A percentile compares a stretch with the other conserved stretches of the same genome.
phyloP scores from a whole-genome alignment of 352 stramenopile species.

The Pseudoperonospora humuli region DNA sequence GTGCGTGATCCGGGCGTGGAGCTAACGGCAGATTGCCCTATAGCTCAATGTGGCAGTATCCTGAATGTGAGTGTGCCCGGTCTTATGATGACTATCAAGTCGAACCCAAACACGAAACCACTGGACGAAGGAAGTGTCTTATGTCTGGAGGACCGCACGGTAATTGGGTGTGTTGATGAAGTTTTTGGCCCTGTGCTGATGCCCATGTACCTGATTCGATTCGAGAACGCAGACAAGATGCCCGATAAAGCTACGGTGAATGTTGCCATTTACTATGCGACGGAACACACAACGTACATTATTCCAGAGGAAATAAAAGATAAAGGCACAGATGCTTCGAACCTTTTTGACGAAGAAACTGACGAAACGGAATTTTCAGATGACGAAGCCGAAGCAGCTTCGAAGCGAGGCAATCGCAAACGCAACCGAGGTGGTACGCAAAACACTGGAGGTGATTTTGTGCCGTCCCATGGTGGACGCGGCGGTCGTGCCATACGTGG shows the following conservation, averaged over 20 bases:
- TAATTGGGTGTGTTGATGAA: conserved; percentile 78
- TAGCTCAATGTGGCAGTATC: conserved; percentile 56
- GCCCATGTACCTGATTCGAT: conserved; percentile 85
- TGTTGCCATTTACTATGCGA: conserved; percentile 56
- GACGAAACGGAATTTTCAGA: conserved; percentile 76
- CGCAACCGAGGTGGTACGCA: conserved; percentile 35
- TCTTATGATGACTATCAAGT: conserved; percentile 79
- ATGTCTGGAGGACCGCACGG: conserved; percentile 66
- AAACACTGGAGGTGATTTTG: conserved; percentile 3
- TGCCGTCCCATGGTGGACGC: conserved; percentile 6
- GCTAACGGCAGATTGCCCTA: conserved; percentile 60
- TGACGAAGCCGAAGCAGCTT: conserved; percentile 67
- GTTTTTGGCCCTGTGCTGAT: conserved; percentile 79
- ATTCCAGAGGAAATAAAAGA: conserved; percentile 63
- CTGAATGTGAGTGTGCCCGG: conserved; percentile 53
- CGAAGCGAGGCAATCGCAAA: conserved; percentile 65
- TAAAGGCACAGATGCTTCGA: conserved; percentile 81
- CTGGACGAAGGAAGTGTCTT: conserved; percentile 78
- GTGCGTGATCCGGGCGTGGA: conserved; percentile 66
- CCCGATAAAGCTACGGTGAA: conserved; percentile 34
- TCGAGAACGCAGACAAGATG: conserved; percentile 62
- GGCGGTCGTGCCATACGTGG: conserved; percentile 17
- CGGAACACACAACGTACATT: conserved; percentile 78
- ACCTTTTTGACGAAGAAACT: conserved; percentile 81
- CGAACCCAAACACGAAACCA: conserved; percentile 40